Evolutionary conservation across 352 stramenopile genomes (phyloP), one percentile per base, ranked within the genome.

Genomic region (Globisporangium okanoganense): DNA sequence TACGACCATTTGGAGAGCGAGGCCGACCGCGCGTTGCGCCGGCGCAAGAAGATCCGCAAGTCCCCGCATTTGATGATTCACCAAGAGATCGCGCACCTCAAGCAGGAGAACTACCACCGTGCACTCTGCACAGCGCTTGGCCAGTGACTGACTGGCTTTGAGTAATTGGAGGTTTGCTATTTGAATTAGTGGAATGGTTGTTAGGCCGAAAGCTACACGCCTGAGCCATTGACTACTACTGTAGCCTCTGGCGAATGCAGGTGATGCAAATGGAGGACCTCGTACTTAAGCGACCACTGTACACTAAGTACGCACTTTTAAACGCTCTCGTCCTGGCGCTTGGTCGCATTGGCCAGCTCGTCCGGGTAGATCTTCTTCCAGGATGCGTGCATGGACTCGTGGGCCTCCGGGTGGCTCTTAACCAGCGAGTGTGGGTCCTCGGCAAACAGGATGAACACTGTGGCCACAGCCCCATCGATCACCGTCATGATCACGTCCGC

Each of bases 1-100:
- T 87, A 86, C 60, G 72, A 89, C 52, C 68, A 72, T 44, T 66
- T 85, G 55, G 77, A 87, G 51, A 79, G 65, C 56, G 73, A 82
- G 61, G 79, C 75, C 18, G 77, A 87, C 18, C 69, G 71, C 53
- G 77, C 77, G 12, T 66, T 89, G 18, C 71, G 73, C 7, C 69
- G 75, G 0, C 76, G 77, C 57, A 89, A 87, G 61, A 65, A 70
- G 20, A 62, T 76, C 10, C 78, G 75, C 38, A 88, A 87, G 62
- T 78, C 75, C 7, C 65, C 72, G n/a, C 76, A 87, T 35, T 58
- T 88, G n/a, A 60, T 74, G 38, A 84, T 88, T 56, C 69, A 78
- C 53, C 71, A 89, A 44, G 79, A 87, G 54, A 89, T 89, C 48
- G 33, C 62, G 45, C 66, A 59, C 0, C 71, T 71, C 24, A 81